Evolutionary conservation across 257 asterid genomes (phyloP), one percentile per base, ranked within the genome.

Genomic region (Solanum ahanhuiri): DNA sequence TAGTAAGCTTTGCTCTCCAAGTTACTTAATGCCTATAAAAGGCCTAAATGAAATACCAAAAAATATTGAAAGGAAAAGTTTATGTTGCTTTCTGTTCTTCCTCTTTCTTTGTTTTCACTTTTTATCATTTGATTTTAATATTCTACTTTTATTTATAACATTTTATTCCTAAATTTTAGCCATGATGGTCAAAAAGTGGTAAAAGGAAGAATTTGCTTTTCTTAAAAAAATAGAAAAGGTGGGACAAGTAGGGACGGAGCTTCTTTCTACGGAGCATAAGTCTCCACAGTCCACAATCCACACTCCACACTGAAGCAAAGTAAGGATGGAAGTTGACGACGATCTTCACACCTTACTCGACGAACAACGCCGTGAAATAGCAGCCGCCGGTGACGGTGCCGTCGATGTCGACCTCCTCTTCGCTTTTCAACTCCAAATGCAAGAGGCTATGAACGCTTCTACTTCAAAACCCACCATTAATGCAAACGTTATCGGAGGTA

Each of bases 341-440:
- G 90, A 83, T 60, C 89, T 91, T 73, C 81, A 88, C 5, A 88
- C 89, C 60, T 2, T 92, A 20, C 35, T 79, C 25, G 67, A 86
- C 84, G 88, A 85, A 48, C 88, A 87, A 87, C 90, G 87, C 84
- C 86, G 87, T 41, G 91, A 87, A 81, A 54, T 89, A 9, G 20
- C n/a, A 6, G 15, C 35, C 81, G 82, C 77, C 33, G 87, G 87
- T 3, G 37, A 39, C 11, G 63, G 63, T 54, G 57, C 84, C 39
- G 18, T 57, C 22, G 90, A 89, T 41, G 41, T 57, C 4, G 91
- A 89, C 72, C 83, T 82, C 20, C 15, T 48, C 83, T 66, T 82
- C n/a, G 95, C 95, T 51, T 90, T 87, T 88, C 64, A 51, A 10
- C 93, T 93, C 83, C 96, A 93, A 64, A 48, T 92, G 83, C 88